Evolutionary conservation across 345 rosid genomes (phyloP), one percentile per base, ranked within the genome.

Genomic region (Turnera subulata): DNA sequence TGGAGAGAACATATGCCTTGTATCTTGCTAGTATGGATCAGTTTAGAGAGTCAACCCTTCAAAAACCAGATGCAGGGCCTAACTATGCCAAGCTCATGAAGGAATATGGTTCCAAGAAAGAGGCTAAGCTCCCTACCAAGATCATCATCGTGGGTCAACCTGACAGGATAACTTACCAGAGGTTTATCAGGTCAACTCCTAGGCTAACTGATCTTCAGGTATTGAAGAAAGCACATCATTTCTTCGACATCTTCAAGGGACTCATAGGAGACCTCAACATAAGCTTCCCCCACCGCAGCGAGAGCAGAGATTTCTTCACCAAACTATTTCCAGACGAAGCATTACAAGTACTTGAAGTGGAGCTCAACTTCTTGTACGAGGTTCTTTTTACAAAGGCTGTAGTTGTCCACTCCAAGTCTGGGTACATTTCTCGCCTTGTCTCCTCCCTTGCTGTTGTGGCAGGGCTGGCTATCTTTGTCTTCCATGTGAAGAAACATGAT

Each of bases 71-170:
- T 50, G 78, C 86, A 0, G 85, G 94, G 13, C 85, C 84, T 6
- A 82, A 84, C 53, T 86, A 71, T 10, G 86, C 82, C 0, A 80
- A 78, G 72, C 78, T 83, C 42, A 86, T 86, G 94, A 84, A 81
- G 53, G 82, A 81, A 62, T 78, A 73, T 56, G 78, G 74, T 23
- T 81, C 77, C 14, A 71, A 70, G 72, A 76, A 46, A 57, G 72
- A 71, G 11, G 82, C 82, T 8, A 58, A 63, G 46, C 66, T 78
- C 3, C 85, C 81, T 0, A 64, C 86, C 0, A 53, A 61, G 21
- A 77, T 82, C 32, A 47, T 72, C 10, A 58, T 61, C 38, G 63
- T 80, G 6, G 68, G 69, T 45, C 82, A 86, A 71, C 78, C 80
- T 21, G 81, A 73, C 29, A 77, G 35, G 8, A 8, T 29, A 29